Conservation (phyloP, 2,329 filamentous ascomycete genomes). For the Neurospora sp. region DNA sequence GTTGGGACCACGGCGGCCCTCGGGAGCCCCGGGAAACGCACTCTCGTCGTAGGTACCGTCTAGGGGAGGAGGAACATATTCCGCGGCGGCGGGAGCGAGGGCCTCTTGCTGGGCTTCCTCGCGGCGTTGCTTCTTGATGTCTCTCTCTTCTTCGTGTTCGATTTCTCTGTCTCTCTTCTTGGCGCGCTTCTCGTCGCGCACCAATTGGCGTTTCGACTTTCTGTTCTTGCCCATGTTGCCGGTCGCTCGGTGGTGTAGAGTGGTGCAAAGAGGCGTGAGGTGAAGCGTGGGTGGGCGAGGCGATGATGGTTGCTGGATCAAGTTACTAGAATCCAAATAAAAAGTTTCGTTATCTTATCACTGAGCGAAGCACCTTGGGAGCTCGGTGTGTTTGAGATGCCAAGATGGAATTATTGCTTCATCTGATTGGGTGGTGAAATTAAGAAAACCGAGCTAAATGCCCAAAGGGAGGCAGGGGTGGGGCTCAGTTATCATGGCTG, state of each 20-base stretch:
- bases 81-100: slow-evolving; percentile 6
- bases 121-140: slow-evolving; percentile 20
- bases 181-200: slow-evolving; percentile 28
- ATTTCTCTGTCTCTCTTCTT: slow-evolving; percentile 24
- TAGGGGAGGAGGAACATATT: slow-evolving; percentile 15
- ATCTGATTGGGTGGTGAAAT: neutral
- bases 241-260: slow-evolving; percentile 1
- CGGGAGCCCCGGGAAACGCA: neutral
- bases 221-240: slow-evolving; percentile 24
- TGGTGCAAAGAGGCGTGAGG: neutral
- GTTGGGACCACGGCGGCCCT: slow-evolving; percentile 4
- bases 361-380: neutral
- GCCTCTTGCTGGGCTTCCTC: slow-evolving; percentile 6
- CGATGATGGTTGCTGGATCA: neutral
- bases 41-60: slow-evolving; percentile 13
- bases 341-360: slow-evolving; percentile 12
- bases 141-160: slow-evolving; percentile 17
- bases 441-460: neutral
- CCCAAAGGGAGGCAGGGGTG: neutral
- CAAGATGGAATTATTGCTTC: neutral
- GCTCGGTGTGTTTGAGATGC: neutral
- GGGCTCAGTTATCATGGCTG: neutral
- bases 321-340: neutral
- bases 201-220: slow-evolving; percentile 27
- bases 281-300: neutral